phyloP scores from a whole-genome alignment of 208 protist species.

The Porcisia hertigi region DNA sequence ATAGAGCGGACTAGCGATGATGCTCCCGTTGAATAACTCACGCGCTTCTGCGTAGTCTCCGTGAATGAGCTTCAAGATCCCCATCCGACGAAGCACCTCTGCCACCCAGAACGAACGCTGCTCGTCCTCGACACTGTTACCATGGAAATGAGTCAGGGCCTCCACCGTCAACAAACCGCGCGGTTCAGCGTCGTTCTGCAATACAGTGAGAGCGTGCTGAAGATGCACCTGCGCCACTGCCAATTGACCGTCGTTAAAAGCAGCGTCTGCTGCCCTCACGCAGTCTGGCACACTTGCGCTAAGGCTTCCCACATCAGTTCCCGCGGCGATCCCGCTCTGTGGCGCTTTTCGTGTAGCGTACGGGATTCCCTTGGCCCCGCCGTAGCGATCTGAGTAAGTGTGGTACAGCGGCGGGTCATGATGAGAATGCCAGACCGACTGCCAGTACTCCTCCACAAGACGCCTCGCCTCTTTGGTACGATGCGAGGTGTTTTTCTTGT shows the following conservation, averaged over 20 bases:
- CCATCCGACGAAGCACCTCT: conserved; percentile 57
- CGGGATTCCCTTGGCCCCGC: conserved; percentile 56
- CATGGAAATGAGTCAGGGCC: conserved; percentile 18
- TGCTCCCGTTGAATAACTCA: conserved; percentile 59
- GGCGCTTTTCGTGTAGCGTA: conserved; percentile 55
- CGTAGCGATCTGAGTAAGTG: conserved; percentile 76
- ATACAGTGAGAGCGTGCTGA: conserved; percentile 56
- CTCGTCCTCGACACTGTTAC: conserved; percentile 12
- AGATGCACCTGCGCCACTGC: conserved; percentile 43
- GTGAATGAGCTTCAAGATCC: conserved; percentile 56
- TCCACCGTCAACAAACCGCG: conserved; percentile 20
- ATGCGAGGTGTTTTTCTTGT: neutral
- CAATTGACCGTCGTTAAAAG: conserved; percentile 44
- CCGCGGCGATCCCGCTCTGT: conserved; percentile 22
- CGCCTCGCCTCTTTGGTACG: conserved; percentile 17
- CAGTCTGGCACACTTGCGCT: conserved; percentile 25
- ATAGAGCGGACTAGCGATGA: conserved; percentile 62
- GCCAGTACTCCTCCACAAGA: conserved; percentile 83
- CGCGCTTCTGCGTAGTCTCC: conserved; percentile 61
- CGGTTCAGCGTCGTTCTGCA: conserved; percentile 55
- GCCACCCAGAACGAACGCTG: conserved; percentile 38
- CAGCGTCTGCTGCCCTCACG: conserved; percentile 35
- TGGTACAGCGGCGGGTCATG: conserved; percentile 75
- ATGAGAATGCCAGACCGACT: conserved; percentile 48
- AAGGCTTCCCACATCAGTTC: neutral